phyloP scores from a whole-genome alignment of 2,329 filamentous ascomycete genomes.

The Penicillium sp. region DNA sequence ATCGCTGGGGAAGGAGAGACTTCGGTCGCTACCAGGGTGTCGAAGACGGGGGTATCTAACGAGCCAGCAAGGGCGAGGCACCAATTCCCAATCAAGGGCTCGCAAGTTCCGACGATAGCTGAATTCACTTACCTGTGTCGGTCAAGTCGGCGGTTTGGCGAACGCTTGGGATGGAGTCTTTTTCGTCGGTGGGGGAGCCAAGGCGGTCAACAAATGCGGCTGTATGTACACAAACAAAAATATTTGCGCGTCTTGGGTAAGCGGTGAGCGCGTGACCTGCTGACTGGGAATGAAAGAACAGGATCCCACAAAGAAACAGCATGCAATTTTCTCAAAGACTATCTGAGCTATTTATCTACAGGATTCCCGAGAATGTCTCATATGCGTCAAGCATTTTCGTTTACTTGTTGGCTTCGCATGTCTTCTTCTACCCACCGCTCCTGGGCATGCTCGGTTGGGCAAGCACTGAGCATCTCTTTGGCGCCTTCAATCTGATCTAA shows the following conservation, averaged over 20 bases:
- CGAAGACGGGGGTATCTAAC: slow-evolving; percentile 4
- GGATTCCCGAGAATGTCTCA: too few species aligned
- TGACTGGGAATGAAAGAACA: slow-evolving; percentile 4
- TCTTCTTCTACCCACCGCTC: too few species aligned
- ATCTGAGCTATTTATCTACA: too few species aligned
- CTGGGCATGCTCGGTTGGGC: too few species aligned
- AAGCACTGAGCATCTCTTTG: too few species aligned
- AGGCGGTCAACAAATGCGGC: slow-evolving; percentile 48
- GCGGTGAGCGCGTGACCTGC: slow-evolving; percentile 36
- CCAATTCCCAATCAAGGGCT: slow-evolving; percentile 9
- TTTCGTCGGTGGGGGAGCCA: slow-evolving; percentile 45
- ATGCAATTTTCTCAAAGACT: not conserved
- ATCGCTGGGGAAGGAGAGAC: slow-evolving; percentile 14
- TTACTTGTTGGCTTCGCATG: too few species aligned
- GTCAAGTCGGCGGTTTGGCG: slow-evolving; percentile 39
- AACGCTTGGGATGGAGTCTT: slow-evolving; percentile 53
- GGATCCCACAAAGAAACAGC: not conserved
- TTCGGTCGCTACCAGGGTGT: slow-evolving; percentile 18
- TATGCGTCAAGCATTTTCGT: too few species aligned
- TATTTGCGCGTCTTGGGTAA: slow-evolving; percentile 32
- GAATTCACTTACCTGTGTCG: slow-evolving; percentile 17
- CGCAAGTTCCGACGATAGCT: slow-evolving; percentile 2
- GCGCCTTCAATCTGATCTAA: too few species aligned
- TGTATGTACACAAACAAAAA: slow-evolving; percentile 41
- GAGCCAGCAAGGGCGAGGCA: slow-evolving; percentile 7